Percentiles rank a stretch among this genome's conserved stretches.
phyloP scores from a whole-genome alignment of 148 eudicot genomes.

The Spergularia bocconei region DNA sequence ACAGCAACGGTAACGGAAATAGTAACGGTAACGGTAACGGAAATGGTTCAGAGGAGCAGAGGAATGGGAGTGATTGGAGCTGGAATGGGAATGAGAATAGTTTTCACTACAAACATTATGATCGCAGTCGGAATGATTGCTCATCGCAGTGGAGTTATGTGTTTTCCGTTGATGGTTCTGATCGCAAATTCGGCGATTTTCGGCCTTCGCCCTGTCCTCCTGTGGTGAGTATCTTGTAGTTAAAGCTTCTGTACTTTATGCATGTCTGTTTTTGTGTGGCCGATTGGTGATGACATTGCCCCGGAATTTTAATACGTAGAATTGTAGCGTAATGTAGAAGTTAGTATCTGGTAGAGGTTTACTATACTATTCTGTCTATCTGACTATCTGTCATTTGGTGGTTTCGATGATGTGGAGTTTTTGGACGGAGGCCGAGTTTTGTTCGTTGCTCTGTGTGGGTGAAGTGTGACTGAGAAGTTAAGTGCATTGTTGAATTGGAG shows the following conservation, averaged over 20 bases:
- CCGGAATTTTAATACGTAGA: no score
- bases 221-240: slow-evolving; percentile 34
- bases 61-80: not conserved
- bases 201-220: slow-evolving; percentile 37
- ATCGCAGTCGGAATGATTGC: slow-evolving; percentile 19
- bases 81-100: slow-evolving; percentile 5
- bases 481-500: no score
- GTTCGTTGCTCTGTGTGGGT: no score
- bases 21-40: slow-evolving; percentile 8
- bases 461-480: no score
- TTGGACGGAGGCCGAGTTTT: no score
- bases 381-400: no score
- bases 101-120: slow-evolving; percentile 21
- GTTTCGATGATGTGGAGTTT: no score
- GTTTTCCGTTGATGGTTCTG: slow-evolving; percentile 39
- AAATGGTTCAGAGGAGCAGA: not conserved
- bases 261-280: not conserved
- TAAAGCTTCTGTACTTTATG: not conserved
- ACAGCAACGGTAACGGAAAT: slow-evolving; percentile 13
- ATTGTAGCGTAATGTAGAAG: no score
- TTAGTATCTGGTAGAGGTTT: no score
- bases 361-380: no score
- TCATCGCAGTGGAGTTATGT: slow-evolving; percentile 29
- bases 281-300: no score
- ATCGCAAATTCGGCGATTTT: slow-evolving; percentile 30